Evolutionary conservation across 257 asterid genomes (phyloP).

Genomic region (Solanum dulcamara): DNA sequence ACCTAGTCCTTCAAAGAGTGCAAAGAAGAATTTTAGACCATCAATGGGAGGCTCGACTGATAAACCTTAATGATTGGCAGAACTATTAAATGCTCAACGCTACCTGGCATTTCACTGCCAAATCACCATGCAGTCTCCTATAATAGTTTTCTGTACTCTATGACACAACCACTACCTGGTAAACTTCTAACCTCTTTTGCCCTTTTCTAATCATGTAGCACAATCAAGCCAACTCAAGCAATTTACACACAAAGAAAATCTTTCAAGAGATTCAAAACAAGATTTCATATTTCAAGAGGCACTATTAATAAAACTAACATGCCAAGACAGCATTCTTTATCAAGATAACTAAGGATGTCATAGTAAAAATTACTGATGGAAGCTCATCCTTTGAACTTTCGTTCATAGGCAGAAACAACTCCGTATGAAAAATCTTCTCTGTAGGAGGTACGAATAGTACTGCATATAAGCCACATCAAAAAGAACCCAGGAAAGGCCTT

Average conservation of each 20-base stretch:
- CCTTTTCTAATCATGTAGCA: background rate
- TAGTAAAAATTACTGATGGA: background rate
- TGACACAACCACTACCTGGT: background rate
- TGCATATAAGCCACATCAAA: background rate
- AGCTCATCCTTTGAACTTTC: background rate
- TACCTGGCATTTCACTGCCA: background rate
- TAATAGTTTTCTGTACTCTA: background rate
- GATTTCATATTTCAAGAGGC: too few relatives aligned
- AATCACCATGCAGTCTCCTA: background rate
- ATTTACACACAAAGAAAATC: too few relatives aligned
- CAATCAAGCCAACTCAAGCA: background rate
- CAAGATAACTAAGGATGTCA: background rate
- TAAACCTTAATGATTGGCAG: background rate
- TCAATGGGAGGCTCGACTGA: constrained; percentile 27
- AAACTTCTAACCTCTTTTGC: background rate
- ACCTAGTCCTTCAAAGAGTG: constrained; percentile 64
- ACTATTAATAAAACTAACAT: too few relatives aligned
- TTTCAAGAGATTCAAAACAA: too few relatives aligned
- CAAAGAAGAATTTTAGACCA: constrained; percentile 35
- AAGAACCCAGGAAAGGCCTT: background rate
- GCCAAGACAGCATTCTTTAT: too few relatives aligned
- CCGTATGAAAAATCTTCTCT: background rate
- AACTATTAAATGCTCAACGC: background rate
- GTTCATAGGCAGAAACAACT: background rate
- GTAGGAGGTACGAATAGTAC: background rate